Conservation (phyloP, 1,284 basidiomycete genomes). For the Cryptococcus sp. region DNA sequence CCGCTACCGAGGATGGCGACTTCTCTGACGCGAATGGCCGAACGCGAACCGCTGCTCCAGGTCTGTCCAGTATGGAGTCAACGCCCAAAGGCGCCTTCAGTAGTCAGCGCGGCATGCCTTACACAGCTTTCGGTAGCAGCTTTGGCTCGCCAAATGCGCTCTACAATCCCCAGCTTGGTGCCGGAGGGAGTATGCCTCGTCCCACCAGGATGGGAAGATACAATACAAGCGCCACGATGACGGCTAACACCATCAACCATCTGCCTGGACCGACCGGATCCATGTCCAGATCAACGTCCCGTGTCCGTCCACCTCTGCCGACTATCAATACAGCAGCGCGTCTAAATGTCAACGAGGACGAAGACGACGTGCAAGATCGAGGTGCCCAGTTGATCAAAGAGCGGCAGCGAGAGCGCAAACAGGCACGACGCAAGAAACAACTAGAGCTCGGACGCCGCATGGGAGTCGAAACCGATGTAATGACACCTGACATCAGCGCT, state of each 20-base stretch:
- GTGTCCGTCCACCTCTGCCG: constrained; percentile 17
- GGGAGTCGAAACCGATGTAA: constrained; percentile 23
- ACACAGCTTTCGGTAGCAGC: constrained; percentile 21
- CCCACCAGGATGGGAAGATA: constrained; percentile 19
- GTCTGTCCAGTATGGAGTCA: constrained; percentile 12
- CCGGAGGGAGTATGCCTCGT: constrained; percentile 18
- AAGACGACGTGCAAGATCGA: constrained; percentile 57
- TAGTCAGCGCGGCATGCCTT: constrained; percentile 18
- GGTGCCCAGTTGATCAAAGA: constrained; percentile 60
- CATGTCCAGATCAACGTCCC: constrained; percentile 30
- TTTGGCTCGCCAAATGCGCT: constrained; percentile 32
- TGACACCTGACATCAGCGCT: constrained; percentile 18
- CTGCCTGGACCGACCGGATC: constrained; percentile 16
- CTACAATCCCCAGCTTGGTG: constrained; percentile 7
- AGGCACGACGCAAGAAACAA: constrained; percentile 42
- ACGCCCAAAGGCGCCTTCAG: constrained; percentile 13
- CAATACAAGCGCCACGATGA: constrained; percentile 20
- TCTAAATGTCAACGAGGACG: constrained; percentile 44
- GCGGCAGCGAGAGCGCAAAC: constrained; percentile 56
- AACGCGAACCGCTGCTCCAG: constrained; percentile 15
- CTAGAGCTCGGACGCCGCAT: constrained; percentile 26
- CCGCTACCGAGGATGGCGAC: constrained; percentile 26
- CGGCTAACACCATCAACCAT: constrained; percentile 3
- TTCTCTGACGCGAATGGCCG: constrained; percentile 8
- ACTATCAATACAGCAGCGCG: constrained; percentile 1